These are phyloP conservation scores for Sutorius eximius DNA, from an alignment of 1,284 basidiomycete genomes.

Conservation along the genomic window DNA sequence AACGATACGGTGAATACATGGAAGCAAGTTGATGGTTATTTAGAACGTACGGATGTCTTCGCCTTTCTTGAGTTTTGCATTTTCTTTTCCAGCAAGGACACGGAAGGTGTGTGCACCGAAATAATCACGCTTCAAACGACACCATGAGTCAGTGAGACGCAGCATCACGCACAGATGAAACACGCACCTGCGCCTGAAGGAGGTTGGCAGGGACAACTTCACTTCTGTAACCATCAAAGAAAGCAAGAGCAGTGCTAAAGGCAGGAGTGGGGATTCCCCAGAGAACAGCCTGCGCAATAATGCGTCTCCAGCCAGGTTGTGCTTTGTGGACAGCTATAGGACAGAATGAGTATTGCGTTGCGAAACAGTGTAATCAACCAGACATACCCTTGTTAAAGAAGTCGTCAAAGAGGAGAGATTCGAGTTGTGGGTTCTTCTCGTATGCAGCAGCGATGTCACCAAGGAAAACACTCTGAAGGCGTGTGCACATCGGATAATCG, in stretches of 20 bases:
- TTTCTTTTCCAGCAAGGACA: slow-evolving; percentile 88
- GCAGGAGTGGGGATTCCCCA: slow-evolving; percentile 98
- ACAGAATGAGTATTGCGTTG: slow-evolving; percentile 3
- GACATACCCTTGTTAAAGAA: slow-evolving; percentile 91
- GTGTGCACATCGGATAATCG: slow-evolving; percentile 5
- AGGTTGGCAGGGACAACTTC: slow-evolving; percentile 94
- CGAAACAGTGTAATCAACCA: not conserved
- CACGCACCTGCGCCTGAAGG: slow-evolving; percentile 82
- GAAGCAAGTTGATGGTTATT: slow-evolving; percentile 7
- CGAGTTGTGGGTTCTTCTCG: slow-evolving; percentile 82
- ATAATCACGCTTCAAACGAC: slow-evolving; percentile 70
- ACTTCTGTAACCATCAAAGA: slow-evolving; percentile 97
- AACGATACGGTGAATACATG: slow-evolving; percentile 5
- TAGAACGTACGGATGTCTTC: slow-evolving; percentile 81
- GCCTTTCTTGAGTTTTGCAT: slow-evolving; percentile 73
- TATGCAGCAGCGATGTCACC: slow-evolving; percentile 93
- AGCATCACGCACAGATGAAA: not conserved
- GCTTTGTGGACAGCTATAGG: slow-evolving; percentile 82
- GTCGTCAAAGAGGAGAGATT: slow-evolving; percentile 94
- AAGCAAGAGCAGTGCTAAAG: slow-evolving; percentile 95
- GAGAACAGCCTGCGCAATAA: slow-evolving; percentile 93
- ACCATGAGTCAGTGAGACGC: slow-evolving; percentile 35
- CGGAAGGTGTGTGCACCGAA: slow-evolving; percentile 96
- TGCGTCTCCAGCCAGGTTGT: slow-evolving; percentile 97
- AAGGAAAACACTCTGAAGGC: slow-evolving; percentile 81